Evolutionary conservation across 2,329 filamentous ascomycete species (phyloP), one percentile per base, ranked within the genome.

Genomic region (Aureobasidium zeae): DNA sequence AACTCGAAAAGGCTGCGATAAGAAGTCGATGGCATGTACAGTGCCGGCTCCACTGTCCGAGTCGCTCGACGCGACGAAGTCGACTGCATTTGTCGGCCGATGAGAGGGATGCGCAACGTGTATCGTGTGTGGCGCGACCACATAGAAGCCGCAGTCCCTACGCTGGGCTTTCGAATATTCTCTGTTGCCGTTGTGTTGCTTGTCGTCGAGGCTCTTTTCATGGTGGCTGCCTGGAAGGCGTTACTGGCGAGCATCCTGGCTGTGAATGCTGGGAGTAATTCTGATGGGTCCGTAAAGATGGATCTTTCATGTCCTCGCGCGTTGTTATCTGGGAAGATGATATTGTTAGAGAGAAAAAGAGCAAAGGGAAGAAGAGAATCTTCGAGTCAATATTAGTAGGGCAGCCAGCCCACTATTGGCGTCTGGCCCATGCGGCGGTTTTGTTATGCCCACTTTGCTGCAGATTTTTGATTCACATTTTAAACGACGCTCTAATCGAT

Each of bases 241-340:
- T 19, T 34, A 22, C 13, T 33, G 25, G 39, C 20, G 30, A 43
- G 39, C 39, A 43, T 43, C 30, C 39, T 43, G 39, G 26, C 22
- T 34, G 39, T 33, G 39, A 43, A 43, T 43, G 39, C 39, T 34
- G 29, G 26, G 16, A 33, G 15, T 34, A 15, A 21, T 34, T 30
- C 16, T 43, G 29, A n/a, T 19, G 35, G 30, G 39, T 24, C 21
- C 30, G 39, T 43, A 43, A 33, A 43, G 39, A 43, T 33, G 39
- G 39, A 43, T 43, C 39, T 34, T 28, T 43, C 39, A 43, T 43
- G 21, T 41, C 37, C 39, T 34, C 38, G 39, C 24, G n/a, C n/a
- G n/a, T n/a, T n/a, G n/a, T n/a, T n/a, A n/a, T n/a, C n/a, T n/a
- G n/a, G n/a, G n/a, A n/a, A n/a, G n/a, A n/a, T n/a, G n/a, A n/a